Evolutionary conservation across 1,139 yeast species (phyloP).

Genomic region (Kazachstania sp.): DNA sequence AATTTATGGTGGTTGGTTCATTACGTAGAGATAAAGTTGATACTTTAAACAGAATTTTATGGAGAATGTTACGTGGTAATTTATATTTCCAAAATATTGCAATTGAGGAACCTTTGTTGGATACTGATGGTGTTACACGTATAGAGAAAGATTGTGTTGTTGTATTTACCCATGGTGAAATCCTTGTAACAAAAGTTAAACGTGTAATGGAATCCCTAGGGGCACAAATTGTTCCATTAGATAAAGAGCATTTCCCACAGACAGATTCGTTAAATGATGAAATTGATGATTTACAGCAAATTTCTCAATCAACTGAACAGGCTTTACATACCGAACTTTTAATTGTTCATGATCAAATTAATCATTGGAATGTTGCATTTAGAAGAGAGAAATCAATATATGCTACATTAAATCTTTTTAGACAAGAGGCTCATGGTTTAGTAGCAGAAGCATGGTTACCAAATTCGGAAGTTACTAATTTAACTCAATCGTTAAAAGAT

Average conservation of each 20-base stretch:
- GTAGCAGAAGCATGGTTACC: conserved; percentile 82
- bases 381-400: conserved; percentile 67
- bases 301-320: conserved; percentile 46
- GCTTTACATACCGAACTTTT: conserved; percentile 62
- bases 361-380: conserved; percentile 59
- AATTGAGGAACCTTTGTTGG: conserved; percentile 39
- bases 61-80: conserved; percentile 70
- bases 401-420: conserved; percentile 56
- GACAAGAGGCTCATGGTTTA: conserved; percentile 56
- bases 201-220: conserved; percentile 59
- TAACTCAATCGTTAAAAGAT: conserved; percentile 33
- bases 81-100: conserved; percentile 58
- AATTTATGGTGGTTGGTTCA: conserved; percentile 49
- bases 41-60: conserved; percentile 55
- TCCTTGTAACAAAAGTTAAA: conserved; percentile 46
- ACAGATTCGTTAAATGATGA: conserved; percentile 38
- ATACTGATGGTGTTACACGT: conserved; percentile 31
- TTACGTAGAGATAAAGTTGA: conserved; percentile 42
- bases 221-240: conserved; percentile 49
- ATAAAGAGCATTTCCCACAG: conserved; percentile 30
- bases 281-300: conserved; percentile 51
- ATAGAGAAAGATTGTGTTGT: conserved; percentile 54
- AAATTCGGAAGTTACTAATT: conserved; percentile 39
- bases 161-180: conserved; percentile 64
- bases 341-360: conserved; percentile 57